Conservation (phyloP, 2,329 filamentous ascomycete species). For the Mycosphaerella arachidis region DNA sequence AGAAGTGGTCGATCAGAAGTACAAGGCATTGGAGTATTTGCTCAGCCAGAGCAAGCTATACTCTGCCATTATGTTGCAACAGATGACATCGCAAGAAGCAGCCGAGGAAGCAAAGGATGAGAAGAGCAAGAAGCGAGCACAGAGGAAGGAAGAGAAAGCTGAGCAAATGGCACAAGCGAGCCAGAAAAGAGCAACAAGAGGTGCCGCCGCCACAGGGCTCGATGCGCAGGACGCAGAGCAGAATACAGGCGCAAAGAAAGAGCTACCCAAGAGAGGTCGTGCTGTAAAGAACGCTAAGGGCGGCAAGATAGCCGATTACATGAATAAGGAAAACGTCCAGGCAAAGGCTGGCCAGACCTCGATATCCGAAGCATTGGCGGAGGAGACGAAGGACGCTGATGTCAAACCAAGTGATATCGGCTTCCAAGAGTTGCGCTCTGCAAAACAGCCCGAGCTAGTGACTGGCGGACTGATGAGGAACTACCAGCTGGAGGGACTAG, state of each 20-base stretch:
- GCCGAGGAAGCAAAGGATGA: slow-evolving; percentile 44
- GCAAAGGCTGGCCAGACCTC: slow-evolving; percentile 50
- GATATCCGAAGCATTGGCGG: slow-evolving; percentile 54
- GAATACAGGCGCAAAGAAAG: slow-evolving; percentile 19
- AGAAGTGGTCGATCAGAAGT: slow-evolving; percentile 46
- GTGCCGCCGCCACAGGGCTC: slow-evolving; percentile 22
- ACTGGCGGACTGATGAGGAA: slow-evolving; percentile 85
- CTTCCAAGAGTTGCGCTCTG: slow-evolving; percentile 68
- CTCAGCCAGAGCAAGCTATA: slow-evolving; percentile 52
- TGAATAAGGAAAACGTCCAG: slow-evolving; percentile 56
- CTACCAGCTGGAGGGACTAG: slow-evolving; percentile 89
- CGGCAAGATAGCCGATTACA: slow-evolving; percentile 55
- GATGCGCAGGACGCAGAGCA: slow-evolving; percentile 21
- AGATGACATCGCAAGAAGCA: slow-evolving; percentile 51
- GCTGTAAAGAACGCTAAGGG: slow-evolving; percentile 32
- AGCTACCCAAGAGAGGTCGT: slow-evolving; percentile 30
- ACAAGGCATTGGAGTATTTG: slow-evolving; percentile 49
- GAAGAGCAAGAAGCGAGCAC: slow-evolving; percentile 41
- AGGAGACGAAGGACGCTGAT: slow-evolving; percentile 55
- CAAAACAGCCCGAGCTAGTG: slow-evolving; percentile 78
- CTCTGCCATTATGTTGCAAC: slow-evolving; percentile 49
- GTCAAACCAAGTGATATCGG: slow-evolving; percentile 58
- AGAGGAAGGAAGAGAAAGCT: slow-evolving; percentile 45
- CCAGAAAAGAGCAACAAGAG: slow-evolving; percentile 45
- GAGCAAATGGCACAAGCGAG: slow-evolving; percentile 44